phyloP scores from a whole-genome alignment of 2,329 filamentous ascomycete genomes.

The Alternaria brassicae region DNA sequence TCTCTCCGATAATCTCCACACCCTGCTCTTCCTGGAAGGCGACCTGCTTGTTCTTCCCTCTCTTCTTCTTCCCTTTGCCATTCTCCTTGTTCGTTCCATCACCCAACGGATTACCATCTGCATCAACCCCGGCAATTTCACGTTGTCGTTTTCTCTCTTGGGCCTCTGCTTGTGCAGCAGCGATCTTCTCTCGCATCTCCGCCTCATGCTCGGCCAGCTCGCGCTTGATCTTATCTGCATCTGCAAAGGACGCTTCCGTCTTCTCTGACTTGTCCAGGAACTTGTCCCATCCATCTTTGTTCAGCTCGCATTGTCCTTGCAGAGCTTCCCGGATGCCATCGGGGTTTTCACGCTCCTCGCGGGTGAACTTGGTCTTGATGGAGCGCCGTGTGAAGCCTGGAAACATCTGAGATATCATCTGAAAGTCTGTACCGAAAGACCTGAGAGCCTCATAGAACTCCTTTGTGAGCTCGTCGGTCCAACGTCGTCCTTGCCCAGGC shows the following conservation, averaged over 20 bases:
- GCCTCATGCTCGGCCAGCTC: constrained; percentile 36
- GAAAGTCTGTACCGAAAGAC: constrained; percentile 84
- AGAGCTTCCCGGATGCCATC: constrained; percentile 69
- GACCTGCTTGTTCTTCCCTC: constrained; percentile 38
- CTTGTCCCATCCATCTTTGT: constrained; percentile 46
- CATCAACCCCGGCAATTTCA: constrained; percentile 35
- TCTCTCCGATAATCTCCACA: constrained; percentile 39
- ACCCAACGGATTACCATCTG: constrained; percentile 29
- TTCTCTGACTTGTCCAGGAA: constrained; percentile 48
- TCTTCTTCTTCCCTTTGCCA: constrained; percentile 41
- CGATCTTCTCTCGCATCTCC: constrained; percentile 47
- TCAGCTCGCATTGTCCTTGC: constrained; percentile 50
- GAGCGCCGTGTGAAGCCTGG: constrained; percentile 73
- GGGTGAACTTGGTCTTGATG: constrained; percentile 83
- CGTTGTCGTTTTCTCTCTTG: constrained; percentile 48
- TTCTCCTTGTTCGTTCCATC: constrained; percentile 32
- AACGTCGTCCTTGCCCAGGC: constrained; percentile 58
- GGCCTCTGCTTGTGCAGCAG: constrained; percentile 40
- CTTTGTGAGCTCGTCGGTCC: constrained; percentile 75
- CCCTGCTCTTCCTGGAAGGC: constrained; percentile 38
- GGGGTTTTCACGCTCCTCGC: constrained; percentile 74
- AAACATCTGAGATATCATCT: constrained; percentile 80
- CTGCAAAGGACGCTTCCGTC: constrained; percentile 47
- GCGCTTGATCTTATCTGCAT: constrained; percentile 45
- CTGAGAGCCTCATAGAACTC: constrained; percentile 76